Conservation (phyloP, 2,329 filamentous ascomycete species). For the Diplodia intermedia region DNA sequence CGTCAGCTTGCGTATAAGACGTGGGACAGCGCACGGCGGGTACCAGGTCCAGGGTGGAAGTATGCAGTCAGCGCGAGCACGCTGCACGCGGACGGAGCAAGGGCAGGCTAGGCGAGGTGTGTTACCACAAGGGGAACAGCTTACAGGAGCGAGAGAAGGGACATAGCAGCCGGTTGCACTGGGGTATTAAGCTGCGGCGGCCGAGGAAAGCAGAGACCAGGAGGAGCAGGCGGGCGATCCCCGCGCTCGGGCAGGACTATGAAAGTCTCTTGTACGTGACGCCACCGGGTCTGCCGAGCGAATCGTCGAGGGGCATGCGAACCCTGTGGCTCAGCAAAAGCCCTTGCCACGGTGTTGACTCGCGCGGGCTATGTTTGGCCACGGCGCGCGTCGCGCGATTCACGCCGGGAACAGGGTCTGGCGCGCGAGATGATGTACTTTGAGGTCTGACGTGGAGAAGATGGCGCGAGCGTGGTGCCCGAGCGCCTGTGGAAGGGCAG, state of each 20-base stretch:
- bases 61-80: conserved; percentile 32
- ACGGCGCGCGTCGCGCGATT: conserved; percentile 26
- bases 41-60: conserved; percentile 27
- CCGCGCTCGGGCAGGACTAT: conserved; percentile 16
- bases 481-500: conserved; percentile 20
- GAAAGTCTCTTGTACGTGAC: conserved; percentile 32
- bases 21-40: conserved; percentile 29
- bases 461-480: conserved; percentile 27
- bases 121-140: conserved; percentile 19
- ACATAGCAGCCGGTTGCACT: conserved; percentile 26
- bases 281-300: conserved; percentile 32
- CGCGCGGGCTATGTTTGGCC: conserved; percentile 31
- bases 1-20: conserved; percentile 26
- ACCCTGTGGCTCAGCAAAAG: conserved; percentile 30
- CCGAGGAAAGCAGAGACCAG: conserved; percentile 12
- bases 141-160: conserved; percentile 22
- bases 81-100: conserved; percentile 27
- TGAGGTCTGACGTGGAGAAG: conserved; percentile 31
- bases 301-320: conserved; percentile 29
- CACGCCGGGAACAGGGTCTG: conserved; percentile 32
- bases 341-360: conserved; percentile 31
- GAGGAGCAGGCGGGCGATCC: conserved; percentile 27
- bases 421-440: conserved; percentile 26
- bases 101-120: conserved; percentile 28
- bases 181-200: conserved; percentile 14